Evolutionary conservation across 202 grass and related monocot species (phyloP).

Genomic region (Hordeum pubiflorum): DNA sequence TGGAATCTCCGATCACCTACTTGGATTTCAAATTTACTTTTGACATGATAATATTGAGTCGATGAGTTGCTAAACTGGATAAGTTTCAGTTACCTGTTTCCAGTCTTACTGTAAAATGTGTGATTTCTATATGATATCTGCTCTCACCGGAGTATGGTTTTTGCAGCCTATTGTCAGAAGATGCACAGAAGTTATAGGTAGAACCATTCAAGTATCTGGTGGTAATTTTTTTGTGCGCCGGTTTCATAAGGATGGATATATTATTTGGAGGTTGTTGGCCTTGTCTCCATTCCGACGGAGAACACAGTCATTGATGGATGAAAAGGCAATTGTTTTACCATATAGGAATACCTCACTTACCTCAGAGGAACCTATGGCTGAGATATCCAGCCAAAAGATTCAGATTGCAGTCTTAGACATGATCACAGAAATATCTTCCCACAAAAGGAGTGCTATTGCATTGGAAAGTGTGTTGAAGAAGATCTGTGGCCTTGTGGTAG

Average conservation of each 20-base stretch:
- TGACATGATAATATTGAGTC: neutral
- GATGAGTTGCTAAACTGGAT: neutral
- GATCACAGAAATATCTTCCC: constrained; percentile 56
- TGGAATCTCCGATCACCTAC: neutral
- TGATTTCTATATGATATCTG: constrained; percentile 1
- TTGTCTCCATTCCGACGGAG: constrained; percentile 67
- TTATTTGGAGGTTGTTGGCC: constrained; percentile 66
- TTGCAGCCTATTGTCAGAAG: constrained; percentile 69
- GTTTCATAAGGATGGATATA: constrained; percentile 69
- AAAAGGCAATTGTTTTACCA: constrained; percentile 72
- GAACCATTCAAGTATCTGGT: constrained; percentile 59
- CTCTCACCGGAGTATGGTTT: constrained; percentile 19
- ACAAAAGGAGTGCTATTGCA: constrained; percentile 58
- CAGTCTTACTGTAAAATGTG: neutral
- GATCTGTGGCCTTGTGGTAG: constrained; percentile 71
- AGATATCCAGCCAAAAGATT: constrained; percentile 89
- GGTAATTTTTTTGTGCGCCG: constrained; percentile 82
- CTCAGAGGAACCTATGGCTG: constrained; percentile 68
- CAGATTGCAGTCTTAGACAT: constrained; percentile 74
- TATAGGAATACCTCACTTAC: constrained; percentile 55
- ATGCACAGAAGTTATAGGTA: constrained; percentile 61
- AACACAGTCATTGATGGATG: constrained; percentile 30
- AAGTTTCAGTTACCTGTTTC: neutral
- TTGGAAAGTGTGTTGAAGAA: constrained; percentile 71
- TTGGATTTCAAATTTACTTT: constrained; percentile 4